A percentile compares a stretch with the other conserved stretches of the same genome.
These are phyloP conservation scores for Aspergillus sp. DNA, from an alignment of 2,329 filamentous ascomycete species.

Conservation along the genomic window DNA sequence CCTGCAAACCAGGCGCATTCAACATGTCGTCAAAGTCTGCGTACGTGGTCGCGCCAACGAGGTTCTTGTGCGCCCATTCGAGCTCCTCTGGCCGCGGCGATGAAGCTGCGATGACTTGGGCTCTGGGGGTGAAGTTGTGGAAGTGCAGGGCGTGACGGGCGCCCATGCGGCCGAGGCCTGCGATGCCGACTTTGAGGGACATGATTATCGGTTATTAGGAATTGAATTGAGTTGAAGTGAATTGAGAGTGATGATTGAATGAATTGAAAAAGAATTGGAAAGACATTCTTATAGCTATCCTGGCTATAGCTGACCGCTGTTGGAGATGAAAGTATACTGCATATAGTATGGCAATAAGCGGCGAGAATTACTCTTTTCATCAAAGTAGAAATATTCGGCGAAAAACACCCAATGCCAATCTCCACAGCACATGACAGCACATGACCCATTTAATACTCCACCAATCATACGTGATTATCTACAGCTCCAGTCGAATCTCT, in stretches of 20 bases:
- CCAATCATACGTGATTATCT: too few species aligned
- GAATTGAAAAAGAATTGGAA: background rate
- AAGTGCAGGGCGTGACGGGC: conserved; percentile 45
- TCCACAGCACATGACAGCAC: too few species aligned
- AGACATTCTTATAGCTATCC: background rate
- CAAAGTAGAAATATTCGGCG: background rate
- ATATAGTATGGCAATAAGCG: background rate
- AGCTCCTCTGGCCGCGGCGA: conserved; percentile 41
- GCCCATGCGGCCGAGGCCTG: conserved; percentile 46
- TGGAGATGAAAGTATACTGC: background rate
- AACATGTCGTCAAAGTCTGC: conserved; percentile 52
- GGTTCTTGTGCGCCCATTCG: conserved; percentile 45
- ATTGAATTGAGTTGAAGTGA: background rate
- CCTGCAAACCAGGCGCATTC: conserved; percentile 48
- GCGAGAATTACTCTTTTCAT: background rate
- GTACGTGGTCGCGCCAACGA: conserved; percentile 50
- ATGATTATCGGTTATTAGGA: background rate
- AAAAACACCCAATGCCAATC: background rate
- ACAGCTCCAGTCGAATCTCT: conserved; percentile 31
- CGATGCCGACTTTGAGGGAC: conserved; percentile 39
- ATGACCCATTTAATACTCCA: too few species aligned
- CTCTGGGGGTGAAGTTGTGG: conserved; percentile 40
- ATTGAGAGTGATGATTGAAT: background rate
- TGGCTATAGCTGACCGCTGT: too few species aligned
- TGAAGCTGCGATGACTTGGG: conserved; percentile 44